A percentile compares a stretch with the other conserved stretches of the same genome.
Conservation (phyloP, 306 rosid genomes). For the Dalbergia oliveri region DNA sequence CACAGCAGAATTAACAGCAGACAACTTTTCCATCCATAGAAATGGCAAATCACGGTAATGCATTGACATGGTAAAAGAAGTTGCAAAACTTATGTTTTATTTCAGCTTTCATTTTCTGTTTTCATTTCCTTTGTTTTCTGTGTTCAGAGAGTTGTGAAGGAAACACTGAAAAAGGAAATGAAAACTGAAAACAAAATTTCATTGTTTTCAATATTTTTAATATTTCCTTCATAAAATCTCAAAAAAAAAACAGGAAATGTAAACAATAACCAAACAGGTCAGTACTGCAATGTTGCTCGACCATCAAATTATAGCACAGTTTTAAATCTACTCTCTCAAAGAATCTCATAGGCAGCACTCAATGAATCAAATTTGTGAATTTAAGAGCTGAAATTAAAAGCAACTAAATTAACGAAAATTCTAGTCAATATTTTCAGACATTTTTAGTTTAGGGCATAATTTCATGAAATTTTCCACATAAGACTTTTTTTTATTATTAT, state of each 20-base stretch:
- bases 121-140: too few relatives aligned
- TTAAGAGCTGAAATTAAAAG: slow-evolving; percentile 11
- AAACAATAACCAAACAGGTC: too few relatives aligned
- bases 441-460: neutral
- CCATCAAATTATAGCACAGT: neutral
- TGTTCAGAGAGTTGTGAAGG: too few relatives aligned
- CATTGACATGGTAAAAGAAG: neutral
- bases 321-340: neutral
- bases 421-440: neutral
- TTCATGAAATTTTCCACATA: neutral
- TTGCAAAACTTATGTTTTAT: too few relatives aligned
- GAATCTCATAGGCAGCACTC: neutral
- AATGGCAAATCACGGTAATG: neutral
- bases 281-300: neutral
- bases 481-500: neutral
- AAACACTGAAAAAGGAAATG: too few relatives aligned
- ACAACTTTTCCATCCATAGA: neutral
- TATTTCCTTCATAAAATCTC: too few relatives aligned
- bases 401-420: neutral
- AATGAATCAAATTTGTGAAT: neutral
- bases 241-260: too few relatives aligned
- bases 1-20: slow-evolving; percentile 5
- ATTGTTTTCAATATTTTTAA: too few relatives aligned
- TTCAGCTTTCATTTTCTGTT: too few relatives aligned
- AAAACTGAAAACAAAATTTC: too few relatives aligned